phyloP scores from a whole-genome alignment of 331 rosid genomes.

The Quercus tomentella region DNA sequence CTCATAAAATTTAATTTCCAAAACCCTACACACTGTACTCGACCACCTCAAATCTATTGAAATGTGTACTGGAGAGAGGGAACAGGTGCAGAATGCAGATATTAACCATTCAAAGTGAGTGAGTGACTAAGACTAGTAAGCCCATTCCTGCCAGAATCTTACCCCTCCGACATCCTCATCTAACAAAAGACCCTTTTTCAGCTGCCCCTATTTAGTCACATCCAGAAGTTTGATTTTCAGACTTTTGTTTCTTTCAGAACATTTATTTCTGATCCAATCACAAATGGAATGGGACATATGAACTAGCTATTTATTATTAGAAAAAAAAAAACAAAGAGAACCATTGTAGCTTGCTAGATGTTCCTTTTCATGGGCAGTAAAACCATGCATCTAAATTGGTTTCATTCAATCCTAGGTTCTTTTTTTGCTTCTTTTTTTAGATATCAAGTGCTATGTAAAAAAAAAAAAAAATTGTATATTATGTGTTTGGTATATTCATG shows the following conservation, averaged over 20 bases:
- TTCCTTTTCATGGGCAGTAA: not conserved
- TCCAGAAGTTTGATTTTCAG: not conserved
- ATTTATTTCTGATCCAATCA: not conserved
- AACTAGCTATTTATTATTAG: too few species aligned
- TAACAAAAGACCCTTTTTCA: not conserved
- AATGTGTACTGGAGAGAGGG: slow-evolving; percentile 3
- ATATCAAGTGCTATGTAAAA: not conserved
- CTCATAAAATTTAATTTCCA: not conserved
- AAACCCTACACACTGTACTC: slow-evolving; percentile 14
- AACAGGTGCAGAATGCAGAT: not conserved
- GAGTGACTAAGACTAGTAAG: slow-evolving; percentile 4
- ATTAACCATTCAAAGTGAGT: not conserved
- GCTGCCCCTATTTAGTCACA: not conserved
- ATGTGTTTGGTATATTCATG: too few species aligned
- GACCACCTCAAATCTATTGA: slow-evolving; percentile 4
- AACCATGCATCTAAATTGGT: not conserved
- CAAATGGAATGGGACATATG: too few species aligned
- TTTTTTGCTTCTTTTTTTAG: not conserved
- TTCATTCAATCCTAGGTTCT: not conserved
- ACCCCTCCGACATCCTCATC: not conserved
- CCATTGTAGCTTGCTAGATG: not conserved
- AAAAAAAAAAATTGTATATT: too few species aligned
- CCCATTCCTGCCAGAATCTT: not conserved
- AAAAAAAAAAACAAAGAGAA: too few species aligned
- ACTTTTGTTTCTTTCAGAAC: not conserved